These are phyloP conservation scores for Rutstroemia sp. DNA, from an alignment of 2,329 filamentous ascomycete species.

Conservation along the genomic window DNA sequence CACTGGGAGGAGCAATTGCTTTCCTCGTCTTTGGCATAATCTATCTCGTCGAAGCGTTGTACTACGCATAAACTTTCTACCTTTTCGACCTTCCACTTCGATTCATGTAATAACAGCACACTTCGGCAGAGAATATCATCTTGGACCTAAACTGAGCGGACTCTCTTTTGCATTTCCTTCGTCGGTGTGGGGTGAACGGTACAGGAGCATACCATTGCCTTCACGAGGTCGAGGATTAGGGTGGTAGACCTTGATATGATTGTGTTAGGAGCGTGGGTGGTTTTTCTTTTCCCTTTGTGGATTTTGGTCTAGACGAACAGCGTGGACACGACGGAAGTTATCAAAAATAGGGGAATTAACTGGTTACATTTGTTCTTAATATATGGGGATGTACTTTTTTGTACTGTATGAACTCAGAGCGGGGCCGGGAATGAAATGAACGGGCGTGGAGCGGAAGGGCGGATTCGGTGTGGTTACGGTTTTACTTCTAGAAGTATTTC, in stretches of 20 bases:
- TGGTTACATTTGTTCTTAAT: conserved; percentile 2
- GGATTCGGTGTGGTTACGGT: too few relatives aligned
- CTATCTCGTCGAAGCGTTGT: conserved; percentile 77
- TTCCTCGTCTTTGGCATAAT: conserved; percentile 90
- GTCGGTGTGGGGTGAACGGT: neutral
- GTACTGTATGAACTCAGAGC: neutral
- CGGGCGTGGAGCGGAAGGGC: too few relatives aligned
- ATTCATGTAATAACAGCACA: neutral
- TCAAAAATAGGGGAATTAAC: neutral
- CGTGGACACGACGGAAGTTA: neutral
- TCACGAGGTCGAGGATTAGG: neutral
- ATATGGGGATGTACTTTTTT: neutral
- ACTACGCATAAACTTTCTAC: conserved; percentile 34
- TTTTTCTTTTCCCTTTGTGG: neutral
- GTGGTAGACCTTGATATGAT: neutral
- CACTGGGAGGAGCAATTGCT: conserved; percentile 80
- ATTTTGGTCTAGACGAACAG: neutral
- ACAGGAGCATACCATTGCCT: neutral
- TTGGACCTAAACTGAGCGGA: neutral
- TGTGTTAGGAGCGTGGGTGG: neutral
- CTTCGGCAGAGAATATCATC: neutral
- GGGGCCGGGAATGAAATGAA: neutral
- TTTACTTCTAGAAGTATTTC: too few relatives aligned
- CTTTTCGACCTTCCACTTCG: neutral
- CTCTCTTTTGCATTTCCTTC: neutral